phyloP scores from a whole-genome alignment of 1,284 basidiomycete genomes.

The Rhodotorula sp. region DNA sequence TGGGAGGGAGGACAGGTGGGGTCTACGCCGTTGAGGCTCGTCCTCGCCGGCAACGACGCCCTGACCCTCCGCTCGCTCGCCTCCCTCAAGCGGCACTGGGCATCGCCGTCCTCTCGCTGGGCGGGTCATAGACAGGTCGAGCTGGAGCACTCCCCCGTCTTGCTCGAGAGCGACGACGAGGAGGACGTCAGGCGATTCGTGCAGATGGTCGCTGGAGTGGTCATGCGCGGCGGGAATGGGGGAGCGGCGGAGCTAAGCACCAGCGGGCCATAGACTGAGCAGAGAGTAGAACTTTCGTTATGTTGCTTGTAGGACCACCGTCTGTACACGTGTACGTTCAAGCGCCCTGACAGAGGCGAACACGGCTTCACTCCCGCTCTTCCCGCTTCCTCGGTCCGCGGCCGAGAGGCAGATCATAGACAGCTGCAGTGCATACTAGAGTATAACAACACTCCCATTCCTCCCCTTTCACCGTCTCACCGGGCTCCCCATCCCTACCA shows the following conservation, averaged over 20 bases:
- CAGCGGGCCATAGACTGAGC: too few relatives aligned
- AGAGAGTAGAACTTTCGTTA: too few relatives aligned
- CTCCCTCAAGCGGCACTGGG: constrained; percentile 1
- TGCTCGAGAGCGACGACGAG: constrained; percentile 28
- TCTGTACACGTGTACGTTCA: too few relatives aligned
- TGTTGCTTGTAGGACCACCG: too few relatives aligned
- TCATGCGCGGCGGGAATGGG: constrained; percentile 1
- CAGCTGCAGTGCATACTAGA: neutral
- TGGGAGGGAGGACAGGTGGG: too few relatives aligned
- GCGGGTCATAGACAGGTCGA: neutral
- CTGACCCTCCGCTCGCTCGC: constrained; percentile 12
- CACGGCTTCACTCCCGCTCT: too few relatives aligned
- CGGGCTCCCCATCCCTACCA: neutral
- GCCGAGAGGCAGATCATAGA: too few relatives aligned
- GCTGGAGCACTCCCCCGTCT: constrained; percentile 8
- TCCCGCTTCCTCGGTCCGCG: too few relatives aligned
- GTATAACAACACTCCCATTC: neutral
- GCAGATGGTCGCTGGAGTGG: constrained; percentile 18
- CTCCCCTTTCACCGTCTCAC: neutral
- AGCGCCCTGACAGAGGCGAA: too few relatives aligned
- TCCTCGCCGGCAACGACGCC: constrained; percentile 16
- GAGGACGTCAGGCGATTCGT: constrained; percentile 25
- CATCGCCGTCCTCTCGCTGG: neutral
- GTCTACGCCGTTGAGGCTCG: neutral
- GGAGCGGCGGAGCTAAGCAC: too few relatives aligned